Base-by-base conservation (phyloP, 495 filamentous ascomycete species). In the Saxophila tyrrhenica region DNA sequence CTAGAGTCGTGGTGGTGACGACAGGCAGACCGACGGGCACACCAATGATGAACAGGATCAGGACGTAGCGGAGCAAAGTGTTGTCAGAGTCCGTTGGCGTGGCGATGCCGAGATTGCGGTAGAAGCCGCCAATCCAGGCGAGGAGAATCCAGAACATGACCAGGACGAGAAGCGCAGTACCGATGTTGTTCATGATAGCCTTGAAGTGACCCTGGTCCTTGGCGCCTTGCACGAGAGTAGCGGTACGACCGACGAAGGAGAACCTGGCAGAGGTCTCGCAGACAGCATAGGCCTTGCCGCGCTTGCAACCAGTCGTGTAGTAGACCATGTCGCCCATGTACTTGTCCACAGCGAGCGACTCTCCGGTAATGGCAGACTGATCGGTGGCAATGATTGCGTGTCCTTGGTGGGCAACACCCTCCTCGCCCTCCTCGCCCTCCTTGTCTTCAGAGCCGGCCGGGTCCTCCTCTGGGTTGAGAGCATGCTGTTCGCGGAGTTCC, bases 101-200 rank as follows among this genome's bases (percentile, higher is more conserved):
- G 52, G 83, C 82, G 62, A 86, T 78, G 61, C 74, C 74, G 60
- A 85, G 60, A 68, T 83, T 75, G 68, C 79, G 82, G 80, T 77
- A 86, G 77, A 86, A 86, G 65, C 80, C 83, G 69, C 83, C 82
- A 59, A 85, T 82, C 83, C 82, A 86, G 62, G 82, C 76, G 59
- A 76, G 68, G 59, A 86, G 70, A 70, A 85, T 85, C 73, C 73
- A 86, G 72, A 79, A 78, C 65, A 85, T 80, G 70, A 86, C 83
- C 50, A 86, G 71, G 64, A 86, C 82, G 55, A 85, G 72, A 35
- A 85, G 73, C 51, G 77, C 68, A 20, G 73, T 77, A 71, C 83
- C 82, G 57, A 86, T 86, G 66, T 78, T 81, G 78, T 86, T 81
- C 83, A 86, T 86, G 75, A 86, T 84, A 60, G 82, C 82, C 72